Percentiles rank a stretch among this genome's conserved stretches.
These are phyloP conservation scores for Erodium texanum DNA, from an alignment of 441 rosid species.

Conservation along the genomic window DNA sequence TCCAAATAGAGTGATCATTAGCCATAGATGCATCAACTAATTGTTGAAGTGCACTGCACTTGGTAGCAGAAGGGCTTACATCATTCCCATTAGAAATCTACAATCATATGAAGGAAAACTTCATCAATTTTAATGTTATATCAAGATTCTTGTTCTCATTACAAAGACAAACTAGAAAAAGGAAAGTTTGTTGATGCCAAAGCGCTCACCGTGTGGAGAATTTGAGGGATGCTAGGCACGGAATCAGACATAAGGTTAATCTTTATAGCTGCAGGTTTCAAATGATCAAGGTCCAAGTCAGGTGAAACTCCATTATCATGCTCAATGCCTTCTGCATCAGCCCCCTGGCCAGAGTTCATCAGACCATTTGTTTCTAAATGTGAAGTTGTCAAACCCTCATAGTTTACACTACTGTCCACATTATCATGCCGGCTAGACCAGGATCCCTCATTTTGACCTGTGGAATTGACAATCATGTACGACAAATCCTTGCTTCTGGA, in stretches of 20 bases:
- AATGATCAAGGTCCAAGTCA: conserved; percentile 40
- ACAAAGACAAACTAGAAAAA: neutral
- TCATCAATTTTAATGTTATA: conserved; percentile 11
- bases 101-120: conserved; percentile 14
- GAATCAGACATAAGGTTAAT: conserved; percentile 38
- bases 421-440: conserved; percentile 39
- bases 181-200: neutral
- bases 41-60: conserved; percentile 67
- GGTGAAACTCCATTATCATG: conserved; percentile 21
- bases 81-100: conserved; percentile 67
- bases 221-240: conserved; percentile 88
- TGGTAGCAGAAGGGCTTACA: conserved; percentile 46
- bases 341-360: conserved; percentile 33
- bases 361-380: conserved; percentile 46
- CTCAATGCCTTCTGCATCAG: conserved; percentile 30
- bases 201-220: conserved; percentile 75
- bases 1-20: conserved; percentile 64
- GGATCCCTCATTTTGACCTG: conserved; percentile 37
- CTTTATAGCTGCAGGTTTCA: conserved; percentile 45
- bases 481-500: conserved; percentile 47
- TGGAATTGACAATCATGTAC: conserved; percentile 29
- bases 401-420: conserved; percentile 34
- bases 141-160: neutral
- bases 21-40: conserved; percentile 67
- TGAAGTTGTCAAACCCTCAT: conserved; percentile 43